Base-by-base conservation (phyloP, 208 protist species). In the Crithidia bombi region DNA sequence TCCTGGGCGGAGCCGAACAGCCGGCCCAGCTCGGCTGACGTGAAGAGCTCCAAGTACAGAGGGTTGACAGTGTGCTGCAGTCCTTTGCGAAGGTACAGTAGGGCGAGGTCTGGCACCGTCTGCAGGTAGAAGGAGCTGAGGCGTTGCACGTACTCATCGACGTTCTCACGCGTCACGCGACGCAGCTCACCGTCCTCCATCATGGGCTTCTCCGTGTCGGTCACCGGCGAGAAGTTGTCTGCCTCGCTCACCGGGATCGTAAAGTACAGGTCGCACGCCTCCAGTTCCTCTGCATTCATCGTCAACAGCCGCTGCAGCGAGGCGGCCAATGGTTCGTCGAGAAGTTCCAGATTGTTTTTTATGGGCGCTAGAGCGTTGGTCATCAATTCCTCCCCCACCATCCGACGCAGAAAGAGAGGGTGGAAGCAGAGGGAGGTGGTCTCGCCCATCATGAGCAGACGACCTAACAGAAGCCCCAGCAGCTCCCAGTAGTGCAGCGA, bases 401-500 rank as follows among this genome's bases (percentile, higher is more conserved):
- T 64, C 1, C 74, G 75, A 19, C 79, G 81, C 35, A 89, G 56
- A 32, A 93, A 81, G 1, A 86, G 75, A 1, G 78, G 79, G 73
- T 93, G 85, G 50, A 96, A 81, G 17, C 52, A 81, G 21, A 96
- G 69, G 6, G 78, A 64, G 14, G 80, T 73, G 0, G 82, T 80
- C 33, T 78, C 72, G n/a, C 74, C 75, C 41, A 89, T 70, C 63
- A 87, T 65, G 23, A 96, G 69, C 36, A 89, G 67, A 2, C 86
- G 87, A 1, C 84, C 88, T 4, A 93, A 65, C 7, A 93, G 72
- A 4, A 89, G 50, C 5, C 91, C 91, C 25, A 96, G 78, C 43
- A 82, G 50, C 65, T 90, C 80, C 77, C 88, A 93, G 65, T 87
- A 76, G 9, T 69, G 59, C 33, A 89, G 66, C 17, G 79, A 72